Conservation (phyloP, 2,329 filamentous ascomycete genomes). For the Beauveria asiatica region DNA sequence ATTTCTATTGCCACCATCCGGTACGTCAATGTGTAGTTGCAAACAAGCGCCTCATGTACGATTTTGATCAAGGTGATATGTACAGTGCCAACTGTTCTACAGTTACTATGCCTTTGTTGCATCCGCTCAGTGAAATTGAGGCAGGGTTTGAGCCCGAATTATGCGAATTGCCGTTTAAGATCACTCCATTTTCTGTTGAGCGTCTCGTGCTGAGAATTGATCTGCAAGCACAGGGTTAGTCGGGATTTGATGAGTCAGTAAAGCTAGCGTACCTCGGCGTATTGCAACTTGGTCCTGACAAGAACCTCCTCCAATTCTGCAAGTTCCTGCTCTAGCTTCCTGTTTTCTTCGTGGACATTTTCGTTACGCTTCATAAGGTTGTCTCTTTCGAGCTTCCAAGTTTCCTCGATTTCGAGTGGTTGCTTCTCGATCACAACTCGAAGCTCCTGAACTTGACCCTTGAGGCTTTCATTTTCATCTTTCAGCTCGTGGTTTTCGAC, state of each 20-base stretch:
- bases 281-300: slow-evolving; percentile 88
- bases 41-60: not conserved
- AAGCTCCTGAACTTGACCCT: slow-evolving; percentile 76
- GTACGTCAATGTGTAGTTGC: not conserved
- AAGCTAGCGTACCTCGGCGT: slow-evolving; percentile 72
- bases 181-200: slow-evolving; percentile 72
- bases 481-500: slow-evolving; percentile 85
- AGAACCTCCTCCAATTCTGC: slow-evolving; percentile 86
- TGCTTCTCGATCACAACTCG: slow-evolving; percentile 82
- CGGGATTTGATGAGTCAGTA: not conserved
- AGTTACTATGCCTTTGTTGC: not conserved
- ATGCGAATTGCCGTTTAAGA: slow-evolving; percentile 51
- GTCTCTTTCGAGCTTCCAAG: slow-evolving; percentile 78
- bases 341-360: slow-evolving; percentile 90
- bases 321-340: slow-evolving; percentile 79
- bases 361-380: slow-evolving; percentile 85
- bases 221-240: slow-evolving; percentile 34
- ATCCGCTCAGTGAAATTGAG: not conserved
- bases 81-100: slow-evolving; percentile 4
- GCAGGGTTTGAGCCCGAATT: slow-evolving; percentile 8
- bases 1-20: not conserved
- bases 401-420: slow-evolving; percentile 76
- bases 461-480: slow-evolving; percentile 83
- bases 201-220: slow-evolving; percentile 62
- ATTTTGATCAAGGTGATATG: slow-evolving; percentile 3